These are phyloP conservation scores for Polygonum maritimum DNA, from an alignment of 148 eudicot species.

Conservation along the genomic window DNA sequence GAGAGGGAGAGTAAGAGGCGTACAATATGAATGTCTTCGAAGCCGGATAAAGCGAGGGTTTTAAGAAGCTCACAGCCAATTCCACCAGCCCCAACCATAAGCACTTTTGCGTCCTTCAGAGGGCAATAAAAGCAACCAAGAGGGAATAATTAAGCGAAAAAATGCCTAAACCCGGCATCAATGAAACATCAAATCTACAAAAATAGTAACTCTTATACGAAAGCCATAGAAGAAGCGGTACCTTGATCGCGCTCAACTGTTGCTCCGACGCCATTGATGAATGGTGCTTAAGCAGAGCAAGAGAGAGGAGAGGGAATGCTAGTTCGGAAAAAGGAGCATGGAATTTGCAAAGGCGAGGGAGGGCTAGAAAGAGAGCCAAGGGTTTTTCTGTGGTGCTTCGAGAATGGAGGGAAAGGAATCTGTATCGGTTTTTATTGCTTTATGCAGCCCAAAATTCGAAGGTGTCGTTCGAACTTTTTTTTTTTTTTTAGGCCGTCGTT, in stretches of 20 bases:
- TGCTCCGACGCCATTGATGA: neutral
- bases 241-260: neutral
- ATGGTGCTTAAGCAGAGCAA: neutral
- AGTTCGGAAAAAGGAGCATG: neutral
- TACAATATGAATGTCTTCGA: constrained; percentile 78
- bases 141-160: neutral
- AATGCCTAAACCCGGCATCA: neutral
- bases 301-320: neutral
- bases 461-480: too few species aligned
- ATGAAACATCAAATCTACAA: neutral
- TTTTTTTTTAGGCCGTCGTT: too few species aligned
- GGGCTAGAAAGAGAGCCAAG: neutral
- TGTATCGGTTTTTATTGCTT: neutral
- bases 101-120: constrained; percentile 68
- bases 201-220: neutral
- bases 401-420: neutral
- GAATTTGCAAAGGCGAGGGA: neutral
- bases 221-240: neutral
- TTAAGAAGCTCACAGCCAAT: constrained; percentile 97
- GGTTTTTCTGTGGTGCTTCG: neutral
- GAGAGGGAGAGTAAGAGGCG: constrained; percentile 11
- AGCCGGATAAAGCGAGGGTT: constrained; percentile 86
- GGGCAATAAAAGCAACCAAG: neutral
- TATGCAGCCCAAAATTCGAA: neutral
- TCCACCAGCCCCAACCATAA: constrained; percentile 99